Conservation (phyloP, 1,284 basidiomycete genomes). For the Leccinum insolens region DNA sequence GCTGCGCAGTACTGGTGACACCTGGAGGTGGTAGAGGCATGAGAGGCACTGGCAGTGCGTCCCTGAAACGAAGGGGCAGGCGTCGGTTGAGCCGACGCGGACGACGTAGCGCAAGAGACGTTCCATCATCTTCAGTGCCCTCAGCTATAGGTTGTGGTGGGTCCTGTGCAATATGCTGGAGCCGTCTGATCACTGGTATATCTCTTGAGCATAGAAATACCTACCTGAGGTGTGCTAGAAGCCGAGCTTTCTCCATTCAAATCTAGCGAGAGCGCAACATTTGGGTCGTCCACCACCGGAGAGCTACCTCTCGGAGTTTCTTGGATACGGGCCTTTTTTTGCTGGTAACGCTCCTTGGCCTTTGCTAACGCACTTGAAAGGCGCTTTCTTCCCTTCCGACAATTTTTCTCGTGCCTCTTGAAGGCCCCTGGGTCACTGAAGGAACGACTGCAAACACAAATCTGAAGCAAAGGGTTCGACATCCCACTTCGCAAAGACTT, state of each 20-base stretch:
- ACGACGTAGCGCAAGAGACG: not conserved
- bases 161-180: not conserved
- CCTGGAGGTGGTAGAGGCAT: not conserved
- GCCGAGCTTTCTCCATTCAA: not conserved
- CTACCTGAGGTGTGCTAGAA: not conserved
- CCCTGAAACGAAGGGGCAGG: not conserved
- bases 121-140: not conserved
- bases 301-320: not conserved
- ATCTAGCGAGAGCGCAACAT: not conserved
- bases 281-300: not conserved
- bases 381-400: not conserved
- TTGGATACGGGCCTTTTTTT: not conserved
- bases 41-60: not conserved
- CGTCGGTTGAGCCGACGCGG: not conserved
- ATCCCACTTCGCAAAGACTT: no score
- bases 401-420: slow-evolving; percentile 1
- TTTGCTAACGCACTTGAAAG: not conserved
- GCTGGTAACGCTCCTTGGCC: not conserved
- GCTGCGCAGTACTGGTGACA: not conserved
- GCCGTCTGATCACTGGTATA: not conserved
- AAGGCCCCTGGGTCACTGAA: slow-evolving; percentile 1
- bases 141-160: not conserved
- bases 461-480: not conserved
- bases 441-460: not conserved
- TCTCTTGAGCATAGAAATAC: not conserved